phyloP scores from a whole-genome alignment of 2,329 filamentous ascomycete species.

The Neurospora crassa region DNA sequence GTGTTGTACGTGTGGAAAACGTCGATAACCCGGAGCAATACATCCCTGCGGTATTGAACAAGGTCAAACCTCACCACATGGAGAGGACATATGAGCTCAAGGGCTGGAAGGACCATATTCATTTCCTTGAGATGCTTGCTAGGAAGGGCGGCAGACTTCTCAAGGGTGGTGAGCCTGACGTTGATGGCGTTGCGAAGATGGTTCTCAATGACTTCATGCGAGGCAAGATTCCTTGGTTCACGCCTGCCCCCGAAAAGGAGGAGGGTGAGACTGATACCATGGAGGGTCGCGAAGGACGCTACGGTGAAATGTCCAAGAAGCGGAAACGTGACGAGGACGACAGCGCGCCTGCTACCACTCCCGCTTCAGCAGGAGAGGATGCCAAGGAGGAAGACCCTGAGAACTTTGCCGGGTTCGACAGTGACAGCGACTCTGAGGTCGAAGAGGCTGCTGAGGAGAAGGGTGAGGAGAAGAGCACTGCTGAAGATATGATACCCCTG shows the following conservation, averaged over 20 bases:
- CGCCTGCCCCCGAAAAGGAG: conserved; percentile 58
- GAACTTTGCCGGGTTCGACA: conserved; percentile 39
- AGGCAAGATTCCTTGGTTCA: conserved; percentile 95
- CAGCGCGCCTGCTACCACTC: conserved; percentile 29
- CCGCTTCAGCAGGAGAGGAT: conserved; percentile 18
- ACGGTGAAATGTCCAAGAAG: conserved; percentile 83
- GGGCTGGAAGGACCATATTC: conserved; percentile 64
- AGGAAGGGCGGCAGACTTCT: conserved; percentile 79
- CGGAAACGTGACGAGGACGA: conserved; percentile 53
- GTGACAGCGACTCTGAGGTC: conserved; percentile 27
- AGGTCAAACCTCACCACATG: conserved; percentile 78
- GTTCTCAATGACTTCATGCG: conserved; percentile 92
- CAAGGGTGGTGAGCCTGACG: conserved; percentile 87
- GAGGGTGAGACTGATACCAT: conserved; percentile 41
- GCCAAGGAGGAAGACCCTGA: conserved; percentile 24
- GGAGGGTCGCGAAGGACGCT: conserved; percentile 64
- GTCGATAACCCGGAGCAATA: conserved; percentile 96
- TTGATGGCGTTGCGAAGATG: conserved; percentile 94
- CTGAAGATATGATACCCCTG: conserved; percentile 38
- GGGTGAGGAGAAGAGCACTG: conserved; percentile 29
- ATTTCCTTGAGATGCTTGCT: conserved; percentile 80
- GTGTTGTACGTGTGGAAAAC: conserved; percentile 89
- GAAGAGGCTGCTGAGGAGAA: conserved; percentile 14
- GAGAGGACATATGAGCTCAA: conserved; percentile 88
- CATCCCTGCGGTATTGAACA: conserved; percentile 69